Evolutionary conservation across 768 basidiomycete species (phyloP).

Genomic region (Amanita thiersii): DNA sequence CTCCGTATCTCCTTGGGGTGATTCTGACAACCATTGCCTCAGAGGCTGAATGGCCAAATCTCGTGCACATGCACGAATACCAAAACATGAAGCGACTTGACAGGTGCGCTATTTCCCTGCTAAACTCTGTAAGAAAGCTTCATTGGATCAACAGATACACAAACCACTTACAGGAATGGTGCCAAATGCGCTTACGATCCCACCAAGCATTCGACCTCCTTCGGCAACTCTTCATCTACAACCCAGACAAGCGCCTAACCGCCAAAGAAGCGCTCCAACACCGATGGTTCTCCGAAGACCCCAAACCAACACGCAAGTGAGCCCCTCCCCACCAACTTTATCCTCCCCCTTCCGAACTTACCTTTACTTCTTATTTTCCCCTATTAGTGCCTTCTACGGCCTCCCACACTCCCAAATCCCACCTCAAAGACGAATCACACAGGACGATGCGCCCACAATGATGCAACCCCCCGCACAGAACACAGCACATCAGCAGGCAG

Average conservation of each 20-base stretch:
- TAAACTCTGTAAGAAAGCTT: neutral
- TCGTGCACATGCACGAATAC: conserved; percentile 85
- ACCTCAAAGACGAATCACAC: conserved; percentile 82
- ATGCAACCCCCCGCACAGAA: conserved; percentile 51
- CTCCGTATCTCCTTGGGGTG: neutral
- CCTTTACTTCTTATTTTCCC: conserved; percentile 3
- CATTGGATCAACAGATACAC: conserved; percentile 20
- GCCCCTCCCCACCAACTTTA: conserved; percentile 21
- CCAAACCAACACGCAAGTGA: conserved; percentile 78
- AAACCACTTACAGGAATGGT: conserved; percentile 73
- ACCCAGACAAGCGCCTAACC: conserved; percentile 80
- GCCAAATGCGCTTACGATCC: conserved; percentile 50
- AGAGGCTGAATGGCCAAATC: conserved; percentile 87
- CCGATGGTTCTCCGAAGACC: conserved; percentile 91
- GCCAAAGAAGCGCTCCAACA: conserved; percentile 78
- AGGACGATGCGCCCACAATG: conserved; percentile 89
- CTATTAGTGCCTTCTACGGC: conserved; percentile 62
- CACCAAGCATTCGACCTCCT: conserved; percentile 75
- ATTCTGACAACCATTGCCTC: conserved; percentile 8
- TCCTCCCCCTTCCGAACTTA: conserved; percentile 3
- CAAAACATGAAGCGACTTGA: conserved; percentile 75
- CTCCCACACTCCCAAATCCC: conserved; percentile 62
- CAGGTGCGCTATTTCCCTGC: conserved; percentile 32
- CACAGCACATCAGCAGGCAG: conserved; percentile 31
- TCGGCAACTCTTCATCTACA: conserved; percentile 80